Base-by-base conservation (phyloP, 108 stramenopile species). In the Cyclostephanos invisitatus region DNA sequence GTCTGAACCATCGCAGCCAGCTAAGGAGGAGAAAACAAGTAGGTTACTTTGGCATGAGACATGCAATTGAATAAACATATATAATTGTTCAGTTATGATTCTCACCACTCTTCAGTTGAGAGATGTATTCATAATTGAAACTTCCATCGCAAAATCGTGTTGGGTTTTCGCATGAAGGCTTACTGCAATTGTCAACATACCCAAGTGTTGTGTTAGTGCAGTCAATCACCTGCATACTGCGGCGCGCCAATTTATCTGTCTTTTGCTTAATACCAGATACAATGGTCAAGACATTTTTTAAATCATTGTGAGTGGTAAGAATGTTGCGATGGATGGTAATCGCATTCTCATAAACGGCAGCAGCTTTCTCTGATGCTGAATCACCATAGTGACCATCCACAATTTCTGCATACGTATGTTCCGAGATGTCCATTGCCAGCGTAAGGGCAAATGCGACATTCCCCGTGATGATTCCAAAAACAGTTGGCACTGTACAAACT, bases 1-100 rank as follows among this genome's bases (percentile, higher is more conserved):
- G 10, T 63, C 62, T 3, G 44, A 37, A 22, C 35, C 32, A 11
- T 63, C 62, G 36, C 62, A 63, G 8, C 62, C 62, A 12, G 62
- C 62, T 63, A 42, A n/a, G n/a, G n/a, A 63, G 10, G 27, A 42
- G 28, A 63, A 63, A 20, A 8, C 18, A 62, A 32, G 7, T 20
- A n/a, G n/a, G n/a, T n/a, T n/a, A n/a, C n/a, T n/a, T n/a, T n/a
- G n/a, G n/a, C n/a, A 62, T 20, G 29, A 62, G 36, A 7, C 36
- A 54, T 7, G 53, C 7, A 7, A 54, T 54, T 5, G 24, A 25
- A 22, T 24, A 54, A 3, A 54, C 7, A 54, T 6, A 25, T 54
- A 54, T 6, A 3, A 54, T 25, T 25, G 24, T 22, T 25, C 21
- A 6, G 7, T 22, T 25, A 54, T 24, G 53, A 54, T 24, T 14